Evolutionary conservation across 352 stramenopile genomes (phyloP).

Genomic region (Phytophthora colocasiae): DNA sequence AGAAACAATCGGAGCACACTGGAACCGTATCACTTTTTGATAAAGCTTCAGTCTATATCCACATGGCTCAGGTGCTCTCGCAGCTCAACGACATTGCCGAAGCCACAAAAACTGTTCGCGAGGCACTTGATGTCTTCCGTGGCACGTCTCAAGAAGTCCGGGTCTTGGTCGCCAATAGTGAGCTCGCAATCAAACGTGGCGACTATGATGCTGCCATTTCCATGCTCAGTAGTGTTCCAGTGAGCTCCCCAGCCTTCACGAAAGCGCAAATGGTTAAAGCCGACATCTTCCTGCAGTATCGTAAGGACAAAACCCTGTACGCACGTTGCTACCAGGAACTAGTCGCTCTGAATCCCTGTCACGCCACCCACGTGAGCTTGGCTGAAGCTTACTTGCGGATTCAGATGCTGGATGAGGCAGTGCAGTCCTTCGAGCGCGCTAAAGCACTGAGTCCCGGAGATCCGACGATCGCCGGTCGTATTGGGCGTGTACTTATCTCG

Average conservation of each 20-base stretch:
- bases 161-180: conserved; percentile 91
- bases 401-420: conserved; percentile 90
- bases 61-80: conserved; percentile 81
- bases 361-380: conserved; percentile 84
- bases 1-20: conserved; percentile 21
- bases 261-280: conserved; percentile 94
- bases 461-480: conserved; percentile 82
- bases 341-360: conserved; percentile 77
- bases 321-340: conserved; percentile 91
- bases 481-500: conserved; percentile 91
- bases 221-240: conserved; percentile 90
- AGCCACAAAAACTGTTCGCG: conserved; percentile 67
- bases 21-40: conserved; percentile 72
- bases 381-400: conserved; percentile 94
- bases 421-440: conserved; percentile 78
- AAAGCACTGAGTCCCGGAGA: conserved; percentile 66
- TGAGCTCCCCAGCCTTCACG: conserved; percentile 78
- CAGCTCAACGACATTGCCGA: conserved; percentile 80
- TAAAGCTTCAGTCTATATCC: conserved; percentile 89
- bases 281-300: conserved; percentile 93
- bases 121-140: conserved; percentile 77
- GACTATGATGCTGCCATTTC: conserved; percentile 91
- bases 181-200: conserved; percentile 90
- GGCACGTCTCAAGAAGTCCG: conserved; percentile 90
- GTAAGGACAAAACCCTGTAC: conserved; percentile 92